These are phyloP conservation scores for Hypoxylon perforatum DNA, from an alignment of 495 filamentous ascomycete species.

Conservation along the genomic window DNA sequence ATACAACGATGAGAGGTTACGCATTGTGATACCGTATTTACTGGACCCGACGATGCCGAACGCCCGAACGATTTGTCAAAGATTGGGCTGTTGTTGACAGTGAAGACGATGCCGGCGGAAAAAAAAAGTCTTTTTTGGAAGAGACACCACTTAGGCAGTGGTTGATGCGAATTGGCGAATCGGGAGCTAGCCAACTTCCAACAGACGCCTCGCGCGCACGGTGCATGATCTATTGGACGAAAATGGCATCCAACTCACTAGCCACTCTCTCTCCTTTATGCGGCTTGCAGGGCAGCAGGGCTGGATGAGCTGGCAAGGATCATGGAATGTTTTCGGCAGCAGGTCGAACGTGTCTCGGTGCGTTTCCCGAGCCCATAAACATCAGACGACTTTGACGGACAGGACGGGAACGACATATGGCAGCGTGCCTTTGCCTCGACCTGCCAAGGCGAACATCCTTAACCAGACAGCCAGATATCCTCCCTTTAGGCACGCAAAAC, in stretches of 20 bases:
- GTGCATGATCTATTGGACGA: slow-evolving; percentile 31
- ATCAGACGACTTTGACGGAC: slow-evolving; percentile 5
- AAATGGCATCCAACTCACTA: slow-evolving; percentile 27
- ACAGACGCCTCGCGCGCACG: slow-evolving; percentile 26
- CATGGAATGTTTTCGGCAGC: slow-evolving; percentile 16
- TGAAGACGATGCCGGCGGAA: slow-evolving; percentile 4
- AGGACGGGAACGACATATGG: not conserved
- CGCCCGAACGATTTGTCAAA: slow-evolving; percentile 13
- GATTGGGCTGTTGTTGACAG: slow-evolving; percentile 2
- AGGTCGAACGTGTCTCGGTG: slow-evolving; percentile 21
- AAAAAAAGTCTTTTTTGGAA: not conserved
- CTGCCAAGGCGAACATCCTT: not conserved
- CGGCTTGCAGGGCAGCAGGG: slow-evolving; percentile 14
- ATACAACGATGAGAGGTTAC: slow-evolving; percentile 19
- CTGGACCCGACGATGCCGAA: slow-evolving; percentile 10
- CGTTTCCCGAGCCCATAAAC: slow-evolving; percentile 3
- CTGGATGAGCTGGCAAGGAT: slow-evolving; percentile 14
- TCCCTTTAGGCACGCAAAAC: slow-evolving; percentile 1
- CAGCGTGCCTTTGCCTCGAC: not conserved
- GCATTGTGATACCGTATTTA: not conserved
- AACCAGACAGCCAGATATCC: not conserved
- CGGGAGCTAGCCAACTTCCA: slow-evolving; percentile 19
- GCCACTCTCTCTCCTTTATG: slow-evolving; percentile 38
- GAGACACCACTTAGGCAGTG: not conserved
- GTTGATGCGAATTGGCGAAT: slow-evolving; percentile 21